These are phyloP conservation scores for Hypomyces perniciosus DNA, from an alignment of 2,329 filamentous ascomycete genomes.

Conservation along the genomic window DNA sequence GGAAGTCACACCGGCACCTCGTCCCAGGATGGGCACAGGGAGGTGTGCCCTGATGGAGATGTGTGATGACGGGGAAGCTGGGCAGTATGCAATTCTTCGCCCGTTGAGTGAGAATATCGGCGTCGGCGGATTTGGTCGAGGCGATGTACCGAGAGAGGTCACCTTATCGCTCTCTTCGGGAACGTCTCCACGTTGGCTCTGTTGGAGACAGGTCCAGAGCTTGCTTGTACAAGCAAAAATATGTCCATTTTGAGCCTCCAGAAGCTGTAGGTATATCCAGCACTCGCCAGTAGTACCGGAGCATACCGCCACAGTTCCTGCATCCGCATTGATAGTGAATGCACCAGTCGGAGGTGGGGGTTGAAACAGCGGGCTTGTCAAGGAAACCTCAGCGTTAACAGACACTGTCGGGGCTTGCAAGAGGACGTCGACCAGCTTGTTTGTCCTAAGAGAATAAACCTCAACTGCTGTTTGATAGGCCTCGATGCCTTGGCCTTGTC, in stretches of 20 bases:
- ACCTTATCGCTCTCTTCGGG: slow-evolving; percentile 40
- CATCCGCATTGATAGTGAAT: slow-evolving; percentile 66
- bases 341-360: slow-evolving; percentile 66
- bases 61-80: slow-evolving; percentile 64
- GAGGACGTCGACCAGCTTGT: slow-evolving; percentile 63
- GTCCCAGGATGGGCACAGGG: slow-evolving; percentile 48
- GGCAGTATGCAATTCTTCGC: slow-evolving; percentile 73
- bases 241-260: slow-evolving; percentile 36
- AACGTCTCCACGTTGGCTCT: slow-evolving; percentile 43
- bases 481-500: slow-evolving; percentile 38
- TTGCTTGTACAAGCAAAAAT: slow-evolving; percentile 71
- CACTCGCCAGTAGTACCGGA: slow-evolving; percentile 84
- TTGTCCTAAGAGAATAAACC: slow-evolving; percentile 77
- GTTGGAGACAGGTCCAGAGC: slow-evolving; percentile 82
- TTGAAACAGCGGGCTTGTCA: slow-evolving; percentile 58
- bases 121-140: slow-evolving; percentile 44
- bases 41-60: slow-evolving; percentile 63
- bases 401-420: slow-evolving; percentile 62
- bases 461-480: slow-evolving; percentile 84
- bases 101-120: slow-evolving; percentile 65
- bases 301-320: slow-evolving; percentile 64
- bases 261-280: slow-evolving; percentile 62
- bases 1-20: slow-evolving; percentile 42
- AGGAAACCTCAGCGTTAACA: slow-evolving; percentile 47
- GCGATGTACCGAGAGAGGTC: slow-evolving; percentile 30